Conservation (phyloP, 345 rosid species). For the thale cress (Arabidopsis thaliana) region DNA sequence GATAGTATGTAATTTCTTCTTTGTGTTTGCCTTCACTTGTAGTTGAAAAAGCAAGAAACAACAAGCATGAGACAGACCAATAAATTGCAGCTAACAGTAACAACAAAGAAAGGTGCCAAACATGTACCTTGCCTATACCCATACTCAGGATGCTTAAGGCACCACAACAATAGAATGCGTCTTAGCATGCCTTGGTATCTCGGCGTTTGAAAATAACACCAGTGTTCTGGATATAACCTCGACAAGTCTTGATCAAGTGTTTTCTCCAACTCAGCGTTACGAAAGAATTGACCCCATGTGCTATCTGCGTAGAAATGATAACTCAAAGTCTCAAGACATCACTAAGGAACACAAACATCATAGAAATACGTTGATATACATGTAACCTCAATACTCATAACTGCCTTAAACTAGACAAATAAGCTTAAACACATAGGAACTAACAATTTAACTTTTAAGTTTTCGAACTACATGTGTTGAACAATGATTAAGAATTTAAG, state of each 20-base stretch:
- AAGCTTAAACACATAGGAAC: not conserved
- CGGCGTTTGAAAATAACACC: slow-evolving; percentile 82
- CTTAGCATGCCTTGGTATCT: slow-evolving; percentile 92
- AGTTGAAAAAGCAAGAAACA: not conserved
- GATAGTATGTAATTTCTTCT: not conserved
- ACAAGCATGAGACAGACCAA: not conserved
- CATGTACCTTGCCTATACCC: slow-evolving; percentile 83
- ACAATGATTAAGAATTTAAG: not conserved
- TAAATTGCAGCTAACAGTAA: not conserved
- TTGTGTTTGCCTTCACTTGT: not conserved
- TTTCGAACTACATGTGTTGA: not conserved
- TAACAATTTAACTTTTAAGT: not conserved
- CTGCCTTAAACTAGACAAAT: slow-evolving; percentile 2
- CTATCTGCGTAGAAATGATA: slow-evolving; percentile 56
- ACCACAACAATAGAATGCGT: slow-evolving; percentile 78
- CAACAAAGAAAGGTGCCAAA: not conserved
- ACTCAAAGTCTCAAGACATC: too few species aligned
- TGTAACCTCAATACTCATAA: too few species aligned
- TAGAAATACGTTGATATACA: too few species aligned
- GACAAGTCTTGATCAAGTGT: slow-evolving; percentile 88
- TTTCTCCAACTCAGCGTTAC: slow-evolving; percentile 84
- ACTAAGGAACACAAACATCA: too few species aligned
- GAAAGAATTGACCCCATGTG: slow-evolving; percentile 87
- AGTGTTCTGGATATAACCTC: slow-evolving; percentile 86
- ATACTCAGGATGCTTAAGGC: slow-evolving; percentile 80